Evolutionary conservation across 2,329 filamentous ascomycete genomes (phyloP), one percentile per base, ranked within the genome.

Genomic region (Colletotrichum sp.): DNA sequence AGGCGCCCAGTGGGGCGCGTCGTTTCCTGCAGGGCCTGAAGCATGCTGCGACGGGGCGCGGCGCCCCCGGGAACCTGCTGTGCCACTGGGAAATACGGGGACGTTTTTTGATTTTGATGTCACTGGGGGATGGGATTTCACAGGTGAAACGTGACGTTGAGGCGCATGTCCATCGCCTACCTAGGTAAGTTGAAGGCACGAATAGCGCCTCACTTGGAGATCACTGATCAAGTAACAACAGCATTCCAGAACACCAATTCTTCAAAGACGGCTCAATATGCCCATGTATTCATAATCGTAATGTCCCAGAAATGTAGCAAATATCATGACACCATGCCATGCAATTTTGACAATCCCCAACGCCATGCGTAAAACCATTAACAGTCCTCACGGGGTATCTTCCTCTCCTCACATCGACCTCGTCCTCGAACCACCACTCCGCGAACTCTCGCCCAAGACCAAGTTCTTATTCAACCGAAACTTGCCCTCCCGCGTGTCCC

Each of bases 401-500:
- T n/a, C 25, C 27, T 25, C 29, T 22, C 9, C 30, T n/a, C 25
- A 75, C 36, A 68, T 8, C 19, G 72, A 75, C 15, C 55, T 29
- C 32, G 63, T 25, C 39, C 70, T 59, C 6, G 30, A 9, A 13
- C 52, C 15, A 19, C 36, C 16, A 9, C 22, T 6, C 62, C 69
- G 7, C 8, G 68, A 62, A 3, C 63, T 55, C 63, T 64, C 73
- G 11, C 69, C 69, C 69, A 32, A 15, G 1, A 36, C n/a, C 39
- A 30, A 16, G 59, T 49, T 29, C 44, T 27, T 36, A 11, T 63
- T 32, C n/a, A 76, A 25, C 12, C 67, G 6, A 13, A 72, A 77
- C 72, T 77, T 77, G 11, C 72, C 68, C 59, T 76, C 76, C 16
- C 63, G n/a, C 34, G 63, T 12, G 8, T 66, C 49, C 57, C 62